Percentiles rank a stretch among this genome's conserved stretches.
phyloP scores from a whole-genome alignment of 1,284 basidiomycete genomes.

The Schizophyllum commune region DNA sequence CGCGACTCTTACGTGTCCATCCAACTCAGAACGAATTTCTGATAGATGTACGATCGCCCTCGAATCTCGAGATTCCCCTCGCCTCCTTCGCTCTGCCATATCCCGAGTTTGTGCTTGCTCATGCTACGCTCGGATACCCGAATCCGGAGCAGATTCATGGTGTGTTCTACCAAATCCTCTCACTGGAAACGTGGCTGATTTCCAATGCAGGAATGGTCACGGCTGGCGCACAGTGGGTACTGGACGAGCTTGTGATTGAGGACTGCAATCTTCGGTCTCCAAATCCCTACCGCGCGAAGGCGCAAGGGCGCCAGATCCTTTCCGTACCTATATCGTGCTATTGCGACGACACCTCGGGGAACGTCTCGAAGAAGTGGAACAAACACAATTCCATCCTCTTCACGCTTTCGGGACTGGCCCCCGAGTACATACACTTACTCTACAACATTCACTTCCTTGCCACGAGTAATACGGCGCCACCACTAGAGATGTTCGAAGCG shows the following conservation, averaged over 20 bases:
- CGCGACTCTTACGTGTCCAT: neutral
- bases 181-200: neutral
- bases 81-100: neutral
- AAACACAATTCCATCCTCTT: constrained; percentile 27
- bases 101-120: neutral
- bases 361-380: constrained; percentile 30
- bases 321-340: constrained; percentile 30
- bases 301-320: constrained; percentile 17
- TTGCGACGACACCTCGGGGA: constrained; percentile 36
- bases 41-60: constrained; percentile 4
- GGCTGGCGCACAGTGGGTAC: neutral
- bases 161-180: neutral
- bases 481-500: constrained; percentile 19
- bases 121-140: neutral
- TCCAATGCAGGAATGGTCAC: neutral
- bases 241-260: neutral
- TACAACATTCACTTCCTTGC: constrained; percentile 23
- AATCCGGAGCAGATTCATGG: neutral
- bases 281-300: constrained; percentile 14
- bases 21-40: neutral
- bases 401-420: constrained; percentile 22
- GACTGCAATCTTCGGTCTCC: neutral
- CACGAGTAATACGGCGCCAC: constrained; percentile 20
- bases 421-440: constrained; percentile 13
- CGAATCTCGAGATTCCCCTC: neutral